phyloP scores from a whole-genome alignment of 2,329 filamentous ascomycete genomes.

The Ceratocystis destructans region DNA sequence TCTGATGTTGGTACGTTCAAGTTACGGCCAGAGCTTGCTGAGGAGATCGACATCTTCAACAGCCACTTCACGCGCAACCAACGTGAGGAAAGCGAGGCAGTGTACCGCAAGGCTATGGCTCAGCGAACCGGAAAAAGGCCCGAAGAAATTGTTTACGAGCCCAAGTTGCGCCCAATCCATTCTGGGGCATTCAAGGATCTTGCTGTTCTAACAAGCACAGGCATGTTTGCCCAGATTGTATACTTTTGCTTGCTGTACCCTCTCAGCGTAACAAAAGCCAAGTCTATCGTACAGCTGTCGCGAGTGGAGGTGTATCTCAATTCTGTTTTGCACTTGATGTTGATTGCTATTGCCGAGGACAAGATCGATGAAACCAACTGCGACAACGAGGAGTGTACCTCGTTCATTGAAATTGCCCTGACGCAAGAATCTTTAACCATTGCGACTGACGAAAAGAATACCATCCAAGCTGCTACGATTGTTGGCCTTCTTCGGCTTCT shows the following conservation, averaged over 20 bases:
- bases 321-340: constrained; percentile 72
- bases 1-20: constrained; percentile 92
- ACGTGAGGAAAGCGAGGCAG: constrained; percentile 81
- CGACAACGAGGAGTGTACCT: neutral
- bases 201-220: constrained; percentile 65
- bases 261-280: constrained; percentile 51
- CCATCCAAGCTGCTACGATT: constrained; percentile 46
- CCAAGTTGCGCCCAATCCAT: constrained; percentile 60
- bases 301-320: constrained; percentile 85
- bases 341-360: constrained; percentile 80
- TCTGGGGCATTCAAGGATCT: constrained; percentile 66
- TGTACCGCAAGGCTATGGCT: constrained; percentile 75
- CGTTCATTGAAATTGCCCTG: constrained; percentile 9
- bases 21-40: constrained; percentile 70
- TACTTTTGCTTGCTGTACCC: constrained; percentile 80
- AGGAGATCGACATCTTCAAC: constrained; percentile 87
- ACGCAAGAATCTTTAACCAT: neutral
- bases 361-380: constrained; percentile 31
- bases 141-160: constrained; percentile 83
- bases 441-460: constrained; percentile 24
- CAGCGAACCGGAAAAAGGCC: constrained; percentile 70
- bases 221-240: constrained; percentile 78
- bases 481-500: constrained; percentile 49
- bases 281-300: constrained; percentile 63
- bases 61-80: constrained; percentile 96